Evolutionary conservation across 441 rosid genomes (phyloP).

Genomic region (Sinapis alba): DNA sequence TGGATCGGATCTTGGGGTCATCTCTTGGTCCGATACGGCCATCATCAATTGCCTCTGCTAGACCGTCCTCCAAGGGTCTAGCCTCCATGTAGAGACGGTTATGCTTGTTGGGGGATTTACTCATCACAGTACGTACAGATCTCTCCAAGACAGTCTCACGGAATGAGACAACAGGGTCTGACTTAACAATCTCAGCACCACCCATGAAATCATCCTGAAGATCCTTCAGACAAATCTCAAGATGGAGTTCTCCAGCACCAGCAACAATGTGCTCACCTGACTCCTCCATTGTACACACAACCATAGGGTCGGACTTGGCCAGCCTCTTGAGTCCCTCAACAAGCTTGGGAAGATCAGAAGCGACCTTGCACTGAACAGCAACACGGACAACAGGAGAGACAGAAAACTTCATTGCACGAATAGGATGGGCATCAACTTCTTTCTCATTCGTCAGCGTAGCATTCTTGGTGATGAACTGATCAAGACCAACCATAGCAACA

Average conservation of each 20-base stretch:
- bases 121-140: constrained; percentile 40
- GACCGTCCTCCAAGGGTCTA: constrained; percentile 43
- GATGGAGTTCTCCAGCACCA: too few species aligned
- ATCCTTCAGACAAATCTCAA: too few species aligned
- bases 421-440: too few species aligned
- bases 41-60: constrained; percentile 43
- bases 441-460: constrained; percentile 40
- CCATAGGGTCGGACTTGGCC: constrained; percentile 46
- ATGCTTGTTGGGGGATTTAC: constrained; percentile 42
- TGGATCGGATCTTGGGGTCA: constrained; percentile 42
- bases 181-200: too few species aligned
- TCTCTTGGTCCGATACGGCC: constrained; percentile 46
- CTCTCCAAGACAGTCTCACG: constrained; percentile 43
- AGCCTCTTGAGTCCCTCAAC: constrained; percentile 43
- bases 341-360: constrained; percentile 24
- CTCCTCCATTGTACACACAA: constrained; percentile 42
- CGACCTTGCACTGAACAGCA: too few species aligned
- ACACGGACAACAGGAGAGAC: too few species aligned
- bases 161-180: constrained; percentile 43
- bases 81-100: constrained; percentile 47
- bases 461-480: constrained; percentile 41
- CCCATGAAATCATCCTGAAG: too few species aligned
- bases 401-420: too few species aligned
- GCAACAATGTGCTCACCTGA: too few species aligned
- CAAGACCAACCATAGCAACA: constrained; percentile 41